phyloP scores from a whole-genome alignment of 2,329 filamentous ascomycete genomes.

The Hymenoscyphus fructigenus region DNA sequence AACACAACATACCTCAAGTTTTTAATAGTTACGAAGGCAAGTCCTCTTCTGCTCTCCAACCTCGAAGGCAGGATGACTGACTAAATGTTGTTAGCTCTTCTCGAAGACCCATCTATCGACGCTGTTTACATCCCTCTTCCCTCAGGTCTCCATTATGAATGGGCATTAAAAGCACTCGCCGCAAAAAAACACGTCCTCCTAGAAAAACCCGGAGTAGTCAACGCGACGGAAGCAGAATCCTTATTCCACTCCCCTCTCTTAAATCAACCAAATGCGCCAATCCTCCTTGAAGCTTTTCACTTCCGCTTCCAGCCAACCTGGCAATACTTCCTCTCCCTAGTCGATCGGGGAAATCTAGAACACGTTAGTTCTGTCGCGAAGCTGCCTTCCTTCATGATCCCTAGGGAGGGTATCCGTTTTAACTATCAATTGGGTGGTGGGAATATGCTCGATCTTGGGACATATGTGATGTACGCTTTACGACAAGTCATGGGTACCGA shows the following conservation, averaged over 20 bases:
- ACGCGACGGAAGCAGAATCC: slow-evolving; percentile 43
- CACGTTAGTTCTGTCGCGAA: slow-evolving; percentile 36
- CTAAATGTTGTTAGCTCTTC: slow-evolving; percentile 29
- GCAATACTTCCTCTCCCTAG: slow-evolving; percentile 41
- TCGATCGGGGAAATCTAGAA: slow-evolving; percentile 42
- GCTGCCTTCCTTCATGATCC: slow-evolving; percentile 37
- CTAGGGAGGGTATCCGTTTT: slow-evolving; percentile 45
- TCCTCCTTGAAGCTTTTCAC: slow-evolving; percentile 55
- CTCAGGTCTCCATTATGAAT: slow-evolving; percentile 45
- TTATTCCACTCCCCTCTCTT: slow-evolving; percentile 45
- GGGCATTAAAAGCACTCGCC: slow-evolving; percentile 47
- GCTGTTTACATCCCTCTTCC: slow-evolving; percentile 53
- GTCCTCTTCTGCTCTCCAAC: neutral
- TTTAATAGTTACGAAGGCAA: slow-evolving; percentile 50
- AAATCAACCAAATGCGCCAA: slow-evolving; percentile 34
- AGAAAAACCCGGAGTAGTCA: slow-evolving; percentile 52
- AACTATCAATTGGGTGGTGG: slow-evolving; percentile 41
- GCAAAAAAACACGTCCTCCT: slow-evolving; percentile 55
- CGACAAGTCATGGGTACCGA: slow-evolving; percentile 42
- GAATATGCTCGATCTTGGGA: slow-evolving; percentile 40
- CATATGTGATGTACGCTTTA: slow-evolving; percentile 42
- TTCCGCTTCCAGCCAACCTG: slow-evolving; percentile 51
- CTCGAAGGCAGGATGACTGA: too few species aligned
- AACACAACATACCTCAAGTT: slow-evolving; percentile 51
- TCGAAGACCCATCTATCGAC: slow-evolving; percentile 45